Base-by-base conservation (phyloP, 306 rosid genomes). In the Mimosa pudica region DNA sequence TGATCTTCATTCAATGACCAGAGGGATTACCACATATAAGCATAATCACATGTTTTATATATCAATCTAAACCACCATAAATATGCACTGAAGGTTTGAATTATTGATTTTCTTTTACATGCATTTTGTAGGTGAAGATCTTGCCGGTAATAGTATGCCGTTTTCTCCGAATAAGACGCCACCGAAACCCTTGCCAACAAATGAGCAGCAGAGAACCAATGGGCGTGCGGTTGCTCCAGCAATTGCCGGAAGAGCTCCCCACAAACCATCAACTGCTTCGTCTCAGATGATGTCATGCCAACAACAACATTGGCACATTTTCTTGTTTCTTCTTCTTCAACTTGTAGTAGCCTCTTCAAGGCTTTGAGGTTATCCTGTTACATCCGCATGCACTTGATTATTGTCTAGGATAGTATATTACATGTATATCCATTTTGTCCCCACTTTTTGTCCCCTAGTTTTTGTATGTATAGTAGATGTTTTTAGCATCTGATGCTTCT, bases 201-300 rank as follows among this genome's bases (percentile, higher is more conserved):
- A 83, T 80, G 95, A 88, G 80, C 98, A 92, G 72, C 98, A 94
- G 90, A 84, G 90, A 30, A 74, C 78, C 48, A 86, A 89, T 0
- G 97, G 92, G 76, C 87, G 52, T 38, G 92, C 97, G 18, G 86
- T 90, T 20, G 91, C 93, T 80, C 98, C 98, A 33, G 97, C 97
- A 52, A 90, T 92, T 63, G 97, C 98, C 41, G 98, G 95, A 86
- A 88, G 89, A 82, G 92, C 97, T 75, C 90, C 93, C n/a, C 81
- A 86, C 48, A 92, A 86, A 82, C 87, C 98, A 45, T 92, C 97
- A 4, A 91, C 89, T 77, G 95, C 94, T 70, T 70, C 91, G 30
- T 81, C 85, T 63, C 83, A 10, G 73, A 71, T 82, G 84, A 38
- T 79, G 63, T 70, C 79, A 42, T 76, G 71, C 77, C 62, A 52